Conservation (phyloP, 441 rosid species). For the Geranium incanum region DNA sequence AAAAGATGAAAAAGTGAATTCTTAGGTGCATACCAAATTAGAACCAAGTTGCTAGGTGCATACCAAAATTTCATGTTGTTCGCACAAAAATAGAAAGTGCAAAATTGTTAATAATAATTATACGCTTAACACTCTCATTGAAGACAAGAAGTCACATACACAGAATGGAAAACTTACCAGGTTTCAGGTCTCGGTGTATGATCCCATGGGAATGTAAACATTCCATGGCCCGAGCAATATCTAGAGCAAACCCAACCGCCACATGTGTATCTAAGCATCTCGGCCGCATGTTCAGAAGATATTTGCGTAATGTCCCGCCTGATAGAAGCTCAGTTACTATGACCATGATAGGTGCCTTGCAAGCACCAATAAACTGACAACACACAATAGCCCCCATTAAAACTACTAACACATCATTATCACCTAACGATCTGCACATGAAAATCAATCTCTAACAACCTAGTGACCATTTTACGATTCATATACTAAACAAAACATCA, state of each 20-base stretch:
- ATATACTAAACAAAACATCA: no score
- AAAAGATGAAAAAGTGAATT: not conserved
- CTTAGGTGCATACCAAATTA: not conserved
- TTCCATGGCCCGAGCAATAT: conserved; percentile 96
- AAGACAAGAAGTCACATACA: not conserved
- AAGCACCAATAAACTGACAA: conserved; percentile 86
- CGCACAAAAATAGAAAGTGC: not conserved
- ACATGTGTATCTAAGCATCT: conserved; percentile 52
- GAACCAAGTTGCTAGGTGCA: not conserved
- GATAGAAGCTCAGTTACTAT: conserved; percentile 83
- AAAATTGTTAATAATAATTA: not conserved
- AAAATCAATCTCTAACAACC: not conserved
- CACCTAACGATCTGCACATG: not conserved
- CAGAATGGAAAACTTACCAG: conserved; percentile 41
- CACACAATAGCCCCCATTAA: not conserved
- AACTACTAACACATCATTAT: not conserved
- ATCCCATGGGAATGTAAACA: conserved; percentile 89
- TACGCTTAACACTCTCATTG: not conserved
- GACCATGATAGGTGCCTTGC: conserved; percentile 90
- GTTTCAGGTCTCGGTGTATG: conserved; percentile 94
- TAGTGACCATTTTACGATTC: not conserved
- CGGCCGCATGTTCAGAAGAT: conserved; percentile 60
- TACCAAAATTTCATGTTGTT: not conserved
- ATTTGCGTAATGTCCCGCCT: conserved; percentile 84
- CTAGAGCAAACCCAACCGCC: conserved; percentile 80